phyloP scores from a whole-genome alignment of 2,329 filamentous ascomycete species.

The Tolypocladium ovalisporum region DNA sequence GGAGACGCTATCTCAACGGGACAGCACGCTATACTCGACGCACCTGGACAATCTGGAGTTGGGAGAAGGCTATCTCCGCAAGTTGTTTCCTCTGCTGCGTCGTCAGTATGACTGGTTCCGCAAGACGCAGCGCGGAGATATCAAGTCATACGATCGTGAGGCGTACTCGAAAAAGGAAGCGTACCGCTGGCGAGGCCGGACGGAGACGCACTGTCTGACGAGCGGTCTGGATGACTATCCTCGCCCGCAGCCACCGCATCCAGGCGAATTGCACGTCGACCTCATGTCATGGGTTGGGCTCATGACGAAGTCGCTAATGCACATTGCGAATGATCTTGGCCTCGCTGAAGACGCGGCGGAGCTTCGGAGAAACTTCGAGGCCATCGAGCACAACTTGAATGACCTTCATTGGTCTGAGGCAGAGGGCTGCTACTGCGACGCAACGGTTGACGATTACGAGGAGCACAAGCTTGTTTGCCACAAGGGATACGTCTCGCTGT shows the following conservation, averaged over 20 bases:
- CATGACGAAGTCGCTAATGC: conserved; percentile 78
- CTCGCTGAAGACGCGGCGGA: conserved; percentile 65
- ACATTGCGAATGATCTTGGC: conserved; percentile 66
- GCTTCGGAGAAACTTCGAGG: conserved; percentile 60
- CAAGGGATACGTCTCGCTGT: conserved; percentile 89
- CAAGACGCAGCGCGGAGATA: conserved; percentile 78
- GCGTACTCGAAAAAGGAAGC: conserved; percentile 84
- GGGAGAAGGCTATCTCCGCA: conserved; percentile 59
- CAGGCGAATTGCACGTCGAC: conserved; percentile 90
- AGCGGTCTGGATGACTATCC: conserved; percentile 96
- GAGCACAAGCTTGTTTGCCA: conserved; percentile 86
- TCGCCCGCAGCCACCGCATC: conserved; percentile 83
- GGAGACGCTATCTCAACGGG: conserved; percentile 29
- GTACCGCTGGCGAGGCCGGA: conserved; percentile 91
- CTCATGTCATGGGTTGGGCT: conserved; percentile 96
- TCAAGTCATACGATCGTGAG: conserved; percentile 83
- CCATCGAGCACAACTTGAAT: conserved; percentile 76
- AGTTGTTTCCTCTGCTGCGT: conserved; percentile 76
- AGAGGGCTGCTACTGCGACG: conserved; percentile 81
- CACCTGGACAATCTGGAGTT: conserved; percentile 58
- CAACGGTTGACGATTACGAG: conserved; percentile 90
- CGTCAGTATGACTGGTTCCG: conserved; percentile 94
- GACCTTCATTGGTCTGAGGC: conserved; percentile 87
- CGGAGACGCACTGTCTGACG: conserved; percentile 75
- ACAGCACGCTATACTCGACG: conserved; percentile 45